phyloP scores from a whole-genome alignment of 2,329 filamentous ascomycete genomes.

The Diaporthe citri region DNA sequence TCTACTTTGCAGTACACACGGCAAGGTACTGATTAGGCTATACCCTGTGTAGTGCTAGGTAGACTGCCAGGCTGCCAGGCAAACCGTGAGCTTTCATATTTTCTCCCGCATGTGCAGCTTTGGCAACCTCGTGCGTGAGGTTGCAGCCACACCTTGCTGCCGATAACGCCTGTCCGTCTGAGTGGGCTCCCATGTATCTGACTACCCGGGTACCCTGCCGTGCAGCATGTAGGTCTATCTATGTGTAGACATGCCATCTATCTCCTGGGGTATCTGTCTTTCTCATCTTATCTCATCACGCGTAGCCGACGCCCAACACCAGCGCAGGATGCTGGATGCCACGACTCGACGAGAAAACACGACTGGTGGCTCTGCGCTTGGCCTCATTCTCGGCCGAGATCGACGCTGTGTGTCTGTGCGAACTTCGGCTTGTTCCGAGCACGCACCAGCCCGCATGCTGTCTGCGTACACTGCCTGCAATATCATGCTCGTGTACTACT shows the following conservation, averaged over 20 bases:
- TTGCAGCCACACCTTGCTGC: not conserved
- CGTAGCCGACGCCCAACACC: slow-evolving; percentile 7
- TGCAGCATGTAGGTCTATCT: not conserved
- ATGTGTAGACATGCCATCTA: not conserved
- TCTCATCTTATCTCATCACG: slow-evolving; percentile 1
- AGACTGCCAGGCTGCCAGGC: not conserved
- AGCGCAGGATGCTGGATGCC: too few species aligned
- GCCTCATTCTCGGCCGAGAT: slow-evolving; percentile 5
- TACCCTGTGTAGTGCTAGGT: not conserved
- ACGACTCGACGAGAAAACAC: not conserved
- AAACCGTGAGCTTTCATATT: too few species aligned
- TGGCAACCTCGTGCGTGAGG: not conserved
- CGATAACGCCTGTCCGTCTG: slow-evolving; percentile 18
- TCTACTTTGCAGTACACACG: not conserved
- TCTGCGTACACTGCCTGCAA: not conserved
- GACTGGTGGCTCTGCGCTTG: not conserved
- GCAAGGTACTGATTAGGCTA: not conserved
- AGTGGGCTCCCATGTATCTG: slow-evolving; percentile 19
- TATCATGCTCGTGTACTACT: not conserved
- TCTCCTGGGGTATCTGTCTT: too few species aligned
- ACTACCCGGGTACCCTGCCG: not conserved
- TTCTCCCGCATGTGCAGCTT: not conserved
- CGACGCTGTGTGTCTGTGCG: not conserved
- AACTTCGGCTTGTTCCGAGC: slow-evolving; percentile 15
- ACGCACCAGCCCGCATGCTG: slow-evolving; percentile 6